Base-by-base conservation (phyloP, 1,284 basidiomycete species). In the Coriolopsis trogii region DNA sequence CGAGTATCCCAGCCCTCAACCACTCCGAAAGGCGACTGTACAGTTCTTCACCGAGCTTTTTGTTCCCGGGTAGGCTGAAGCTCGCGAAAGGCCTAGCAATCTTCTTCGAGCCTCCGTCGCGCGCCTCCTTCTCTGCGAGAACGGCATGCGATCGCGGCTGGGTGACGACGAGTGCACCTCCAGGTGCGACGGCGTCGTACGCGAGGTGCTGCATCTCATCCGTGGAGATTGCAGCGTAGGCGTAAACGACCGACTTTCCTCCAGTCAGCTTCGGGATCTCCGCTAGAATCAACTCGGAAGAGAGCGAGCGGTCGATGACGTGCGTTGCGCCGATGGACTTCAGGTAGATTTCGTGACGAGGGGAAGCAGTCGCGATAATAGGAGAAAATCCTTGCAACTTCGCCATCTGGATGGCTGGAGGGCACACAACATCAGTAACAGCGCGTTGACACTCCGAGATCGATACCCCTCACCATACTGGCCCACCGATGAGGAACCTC, bases 301-400 rank as follows among this genome's bases (percentile, higher is more conserved):
- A 49, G 18, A 43, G 36, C 6, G 38, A 33, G 29, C 64, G 60
- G 45, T 67, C 61, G 53, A 71, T 55, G 24, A 65, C 59, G 20
- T 66, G 67, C 2, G 66, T 66, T 1, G 70, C 71, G 7, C 71
- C 72, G 37, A 69, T 55, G 2, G 62, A 59, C 52, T 66, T 70
- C 49, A 70, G 58, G 39, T 29, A 64, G 65, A 29, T 61, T 48
- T 20, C 33, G 67, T 68, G 18, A n/a, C 49, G 38, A 24, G 26
- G 46, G 3, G 49, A 56, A 4, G 54, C 46, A 3, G 54, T 56
- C 1, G 65, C 50, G 49, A 69, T 55, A 34, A 67, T 66, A 12
- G 56, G 62, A 34, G 48, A 46, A 56, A 67, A 65, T 3, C 68
- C 69, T 0, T 64, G 56, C 25, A 67, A 44, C 48, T 61, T 63